A percentile compares a stretch with the other conserved stretches of the same genome.
phyloP scores from a whole-genome alignment of 176 grass and related monocot species.

The Dactylis glomerata region DNA sequence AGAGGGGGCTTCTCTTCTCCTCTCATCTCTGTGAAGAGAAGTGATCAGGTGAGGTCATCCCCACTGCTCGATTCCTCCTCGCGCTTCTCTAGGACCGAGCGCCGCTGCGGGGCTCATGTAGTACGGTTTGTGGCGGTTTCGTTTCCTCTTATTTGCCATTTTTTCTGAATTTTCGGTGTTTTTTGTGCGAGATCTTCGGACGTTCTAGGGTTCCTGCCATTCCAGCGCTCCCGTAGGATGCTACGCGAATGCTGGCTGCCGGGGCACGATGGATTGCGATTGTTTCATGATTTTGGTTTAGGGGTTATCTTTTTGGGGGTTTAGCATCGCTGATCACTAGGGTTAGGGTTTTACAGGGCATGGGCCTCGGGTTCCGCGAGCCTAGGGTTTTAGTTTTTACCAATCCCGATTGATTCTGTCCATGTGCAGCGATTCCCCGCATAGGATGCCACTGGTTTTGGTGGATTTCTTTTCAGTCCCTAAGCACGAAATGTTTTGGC shows the following conservation, averaged over 20 bases:
- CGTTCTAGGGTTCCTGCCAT: neutral
- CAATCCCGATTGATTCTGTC: neutral
- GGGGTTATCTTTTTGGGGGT: neutral
- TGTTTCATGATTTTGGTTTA: neutral
- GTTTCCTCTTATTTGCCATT: neutral
- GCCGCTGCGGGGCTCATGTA: neutral
- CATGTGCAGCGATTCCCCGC: neutral
- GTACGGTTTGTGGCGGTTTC: neutral
- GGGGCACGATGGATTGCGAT: neutral
- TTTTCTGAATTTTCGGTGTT: neutral
- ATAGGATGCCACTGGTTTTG: neutral
- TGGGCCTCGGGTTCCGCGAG: neutral
- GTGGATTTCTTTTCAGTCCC: neutral
- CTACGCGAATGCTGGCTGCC: neutral
- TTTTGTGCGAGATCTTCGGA: neutral
- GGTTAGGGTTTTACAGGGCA: slow-evolving; percentile 39
- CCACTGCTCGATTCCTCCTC: neutral
- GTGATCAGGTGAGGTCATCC: neutral
- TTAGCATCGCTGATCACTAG: slow-evolving; percentile 24
- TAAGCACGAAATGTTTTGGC: neutral
- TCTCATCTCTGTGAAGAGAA: neutral
- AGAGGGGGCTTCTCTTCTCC: neutral
- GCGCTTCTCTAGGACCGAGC: too few species aligned
- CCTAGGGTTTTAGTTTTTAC: neutral
- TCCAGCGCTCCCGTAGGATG: neutral